Evolutionary conservation across 2,329 filamentous ascomycete genomes (phyloP).

Genomic region (Trichothecium roseum): DNA sequence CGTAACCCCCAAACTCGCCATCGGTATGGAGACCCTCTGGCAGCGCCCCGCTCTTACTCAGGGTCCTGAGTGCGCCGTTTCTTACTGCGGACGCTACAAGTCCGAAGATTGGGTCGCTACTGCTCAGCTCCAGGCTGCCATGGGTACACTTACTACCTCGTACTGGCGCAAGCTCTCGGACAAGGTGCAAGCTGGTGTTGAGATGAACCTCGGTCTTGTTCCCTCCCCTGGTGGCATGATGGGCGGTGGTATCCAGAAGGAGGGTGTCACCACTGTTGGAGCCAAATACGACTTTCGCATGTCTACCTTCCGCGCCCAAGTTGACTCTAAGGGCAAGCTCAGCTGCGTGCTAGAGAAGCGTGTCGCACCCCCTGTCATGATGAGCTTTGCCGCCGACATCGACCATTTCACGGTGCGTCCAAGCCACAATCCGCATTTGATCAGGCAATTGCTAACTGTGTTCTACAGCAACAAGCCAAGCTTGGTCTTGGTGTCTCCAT

Average conservation of each 20-base stretch:
- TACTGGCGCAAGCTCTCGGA: constrained; percentile 93
- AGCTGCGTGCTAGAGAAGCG: constrained; percentile 91
- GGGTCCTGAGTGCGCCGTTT: constrained; percentile 82
- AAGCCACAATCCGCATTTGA: background rate
- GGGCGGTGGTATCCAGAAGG: constrained; percentile 67
- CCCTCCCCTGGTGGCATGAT: constrained; percentile 57
- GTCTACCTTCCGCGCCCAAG: constrained; percentile 89
- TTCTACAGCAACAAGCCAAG: constrained; percentile 76
- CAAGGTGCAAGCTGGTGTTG: constrained; percentile 91
- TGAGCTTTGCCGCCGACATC: constrained; percentile 94
- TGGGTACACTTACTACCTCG: constrained; percentile 78
- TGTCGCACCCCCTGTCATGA: constrained; percentile 80
- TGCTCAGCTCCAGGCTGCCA: constrained; percentile 71
- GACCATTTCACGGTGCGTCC: constrained; percentile 83
- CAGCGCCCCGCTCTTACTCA: constrained; percentile 75
- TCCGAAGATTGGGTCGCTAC: constrained; percentile 85
- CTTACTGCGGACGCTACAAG: constrained; percentile 89
- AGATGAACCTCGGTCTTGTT: constrained; percentile 80
- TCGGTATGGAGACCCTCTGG: constrained; percentile 91
- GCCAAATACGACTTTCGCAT: constrained; percentile 98
- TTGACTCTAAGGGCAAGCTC: constrained; percentile 91
- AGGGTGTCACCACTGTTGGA: constrained; percentile 83
- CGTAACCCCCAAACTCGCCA: constrained; percentile 72
- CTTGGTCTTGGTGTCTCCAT: constrained; percentile 89
- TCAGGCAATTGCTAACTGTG: constrained; percentile 16